Evolutionary conservation across 345 rosid genomes (phyloP).

Genomic region (Eucalyptus albens): DNA sequence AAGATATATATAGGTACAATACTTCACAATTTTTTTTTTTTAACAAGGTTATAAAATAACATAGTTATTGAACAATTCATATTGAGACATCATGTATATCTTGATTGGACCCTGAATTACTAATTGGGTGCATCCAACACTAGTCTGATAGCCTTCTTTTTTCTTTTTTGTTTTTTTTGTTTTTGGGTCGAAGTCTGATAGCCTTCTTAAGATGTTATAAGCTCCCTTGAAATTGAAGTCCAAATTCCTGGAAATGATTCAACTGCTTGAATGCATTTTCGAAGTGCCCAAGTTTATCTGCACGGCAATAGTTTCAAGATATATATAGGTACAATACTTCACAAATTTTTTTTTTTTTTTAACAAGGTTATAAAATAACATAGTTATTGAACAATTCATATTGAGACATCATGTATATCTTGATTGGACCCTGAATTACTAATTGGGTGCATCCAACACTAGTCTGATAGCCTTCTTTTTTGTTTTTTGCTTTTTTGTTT

Average conservation of each 20-base stretch:
- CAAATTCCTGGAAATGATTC: neutral
- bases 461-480: neutral
- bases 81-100: neutral
- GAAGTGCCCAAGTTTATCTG: neutral
- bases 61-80: neutral
- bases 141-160: neutral
- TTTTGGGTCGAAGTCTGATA: neutral
- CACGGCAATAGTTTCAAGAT: neutral
- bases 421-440: neutral
- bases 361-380: neutral
- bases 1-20: neutral
- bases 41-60: neutral
- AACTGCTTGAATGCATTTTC: neutral
- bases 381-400: neutral
- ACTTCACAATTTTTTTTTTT: no score
- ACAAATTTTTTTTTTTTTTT: no score
- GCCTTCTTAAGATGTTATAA: neutral
- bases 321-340: neutral
- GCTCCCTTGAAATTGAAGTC: neutral
- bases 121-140: neutral
- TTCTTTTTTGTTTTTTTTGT: no score
- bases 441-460: neutral
- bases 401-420: neutral
- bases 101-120: neutral
- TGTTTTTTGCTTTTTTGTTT: no score